Percentiles rank a stretch among this genome's conserved stretches.
phyloP scores from a whole-genome alignment of 2,329 filamentous ascomycete genomes.

The Penicillium sp. region DNA sequence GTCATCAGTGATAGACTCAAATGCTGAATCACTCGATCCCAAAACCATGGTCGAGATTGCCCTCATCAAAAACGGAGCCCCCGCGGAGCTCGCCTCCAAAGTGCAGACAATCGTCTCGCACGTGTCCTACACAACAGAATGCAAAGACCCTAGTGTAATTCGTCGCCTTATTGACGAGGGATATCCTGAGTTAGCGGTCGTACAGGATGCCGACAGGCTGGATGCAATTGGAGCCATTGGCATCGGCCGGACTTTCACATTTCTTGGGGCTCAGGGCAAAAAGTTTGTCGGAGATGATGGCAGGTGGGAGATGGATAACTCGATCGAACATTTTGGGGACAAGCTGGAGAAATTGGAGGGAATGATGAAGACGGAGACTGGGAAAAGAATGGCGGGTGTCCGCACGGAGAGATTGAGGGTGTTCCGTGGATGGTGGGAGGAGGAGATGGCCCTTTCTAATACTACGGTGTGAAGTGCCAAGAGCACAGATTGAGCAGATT shows the following conservation, averaged over 20 bases:
- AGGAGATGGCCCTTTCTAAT: conserved; percentile 39
- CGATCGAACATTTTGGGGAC: conserved; percentile 72
- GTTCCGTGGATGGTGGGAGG: conserved; percentile 56
- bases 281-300: conserved; percentile 23
- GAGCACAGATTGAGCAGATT: no score
- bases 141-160: conserved; percentile 59
- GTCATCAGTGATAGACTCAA: conserved; percentile 21
- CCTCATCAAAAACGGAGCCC: conserved; percentile 49
- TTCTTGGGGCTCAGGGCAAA: conserved; percentile 58
- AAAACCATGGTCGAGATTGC: conserved; percentile 29
- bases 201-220: conserved; percentile 90
- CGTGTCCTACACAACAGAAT: conserved; percentile 76
- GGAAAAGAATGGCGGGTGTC: conserved; percentile 49
- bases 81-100: conserved; percentile 57
- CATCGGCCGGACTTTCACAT: conserved; percentile 75
- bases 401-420: conserved; percentile 49
- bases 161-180: conserved; percentile 55
- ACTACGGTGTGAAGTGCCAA: background rate
- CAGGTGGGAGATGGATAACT: conserved; percentile 56
- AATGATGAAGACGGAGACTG: conserved; percentile 60
- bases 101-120: conserved; percentile 72
- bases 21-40: conserved; percentile 21
- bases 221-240: conserved; percentile 88
- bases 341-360: conserved; percentile 66
- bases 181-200: conserved; percentile 74